Evolutionary conservation across 805 yeast species (phyloP).

Genomic region (Pichia thaimueangensis): DNA sequence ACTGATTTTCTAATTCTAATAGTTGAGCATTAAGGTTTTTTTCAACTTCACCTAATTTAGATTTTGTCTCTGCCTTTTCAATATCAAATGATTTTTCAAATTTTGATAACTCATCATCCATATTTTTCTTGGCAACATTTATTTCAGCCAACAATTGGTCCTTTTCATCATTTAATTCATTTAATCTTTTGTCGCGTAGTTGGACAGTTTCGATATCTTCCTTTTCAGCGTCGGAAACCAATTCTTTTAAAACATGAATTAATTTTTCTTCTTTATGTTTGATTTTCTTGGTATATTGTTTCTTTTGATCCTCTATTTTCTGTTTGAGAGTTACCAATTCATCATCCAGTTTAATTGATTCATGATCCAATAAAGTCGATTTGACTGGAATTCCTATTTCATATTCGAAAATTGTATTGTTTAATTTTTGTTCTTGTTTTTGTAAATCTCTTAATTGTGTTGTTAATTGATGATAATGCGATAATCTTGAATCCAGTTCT

Average conservation of each 20-base stretch:
- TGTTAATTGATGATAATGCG: slow-evolving; percentile 1
- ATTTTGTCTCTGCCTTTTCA: not conserved
- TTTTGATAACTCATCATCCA: slow-evolving; percentile 10
- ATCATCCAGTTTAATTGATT: not conserved
- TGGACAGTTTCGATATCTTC: slow-evolving; percentile 25
- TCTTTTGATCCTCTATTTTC: slow-evolving; percentile 30
- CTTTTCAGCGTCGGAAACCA: slow-evolving; percentile 28
- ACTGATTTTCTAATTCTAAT: not conserved
- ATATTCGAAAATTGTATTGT: slow-evolving; percentile 5
- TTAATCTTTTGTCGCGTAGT: slow-evolving; percentile 21
- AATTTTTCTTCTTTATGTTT: slow-evolving; percentile 18
- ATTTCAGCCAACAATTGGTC: slow-evolving; percentile 22
- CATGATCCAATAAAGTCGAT: not conserved
- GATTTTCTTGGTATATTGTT: slow-evolving; percentile 21
- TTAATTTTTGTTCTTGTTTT: not conserved
- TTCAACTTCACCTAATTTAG: not conserved
- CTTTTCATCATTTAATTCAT: slow-evolving; percentile 14
- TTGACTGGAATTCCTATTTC: slow-evolving; percentile 6
- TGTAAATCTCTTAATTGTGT: slow-evolving; percentile 1
- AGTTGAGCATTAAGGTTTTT: not conserved
- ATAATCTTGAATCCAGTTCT: not conserved
- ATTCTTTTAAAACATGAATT: slow-evolving; percentile 14
- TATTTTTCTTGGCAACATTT: slow-evolving; percentile 11
- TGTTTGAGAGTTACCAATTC: not conserved
- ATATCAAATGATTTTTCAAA: slow-evolving; percentile 4